phyloP scores from a whole-genome alignment of 2,329 filamentous ascomycete species.

The Lasiodiplodia gonubiensis region DNA sequence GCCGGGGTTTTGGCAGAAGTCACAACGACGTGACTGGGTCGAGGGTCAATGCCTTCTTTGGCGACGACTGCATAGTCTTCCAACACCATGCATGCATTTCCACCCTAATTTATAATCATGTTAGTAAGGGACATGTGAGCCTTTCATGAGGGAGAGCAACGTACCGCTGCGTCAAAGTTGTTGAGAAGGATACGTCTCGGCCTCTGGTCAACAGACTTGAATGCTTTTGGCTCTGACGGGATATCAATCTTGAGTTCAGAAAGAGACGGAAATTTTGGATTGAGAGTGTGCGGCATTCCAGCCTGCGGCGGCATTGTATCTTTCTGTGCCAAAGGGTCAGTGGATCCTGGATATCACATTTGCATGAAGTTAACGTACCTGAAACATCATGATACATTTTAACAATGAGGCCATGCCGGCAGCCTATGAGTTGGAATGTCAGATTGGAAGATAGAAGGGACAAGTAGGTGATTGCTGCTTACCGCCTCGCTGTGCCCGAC shows the following conservation, averaged over 20 bases:
- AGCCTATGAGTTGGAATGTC: slow-evolving; percentile 60
- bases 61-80: no score
- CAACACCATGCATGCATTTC: slow-evolving; percentile 48
- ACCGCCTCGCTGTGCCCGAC: slow-evolving; percentile 62
- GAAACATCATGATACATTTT: slow-evolving; percentile 55
- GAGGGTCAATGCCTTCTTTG: no score
- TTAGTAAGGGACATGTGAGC: slow-evolving; percentile 56
- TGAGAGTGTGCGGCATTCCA: no score
- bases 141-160: slow-evolving; percentile 58
- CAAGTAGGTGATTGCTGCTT: slow-evolving; percentile 60
- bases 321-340: no score
- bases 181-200: slow-evolving; percentile 59
- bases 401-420: slow-evolving; percentile 62
- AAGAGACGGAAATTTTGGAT: slow-evolving; percentile 52
- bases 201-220: slow-evolving; percentile 53
- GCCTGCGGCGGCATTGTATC: no score
- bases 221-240: slow-evolving; percentile 51
- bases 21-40: no score
- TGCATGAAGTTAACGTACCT: no score
- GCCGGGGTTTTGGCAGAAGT: no score
- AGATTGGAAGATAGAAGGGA: slow-evolving; percentile 62
- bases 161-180: slow-evolving; percentile 61
- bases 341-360: no score
- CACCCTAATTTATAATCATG: slow-evolving; percentile 50
- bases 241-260: slow-evolving; percentile 60